A percentile compares a stretch with the other conserved stretches of the same genome.
These are phyloP conservation scores for Fusarium sarcochroum DNA, from an alignment of 2,329 filamentous ascomycete genomes.

Conservation along the genomic window DNA sequence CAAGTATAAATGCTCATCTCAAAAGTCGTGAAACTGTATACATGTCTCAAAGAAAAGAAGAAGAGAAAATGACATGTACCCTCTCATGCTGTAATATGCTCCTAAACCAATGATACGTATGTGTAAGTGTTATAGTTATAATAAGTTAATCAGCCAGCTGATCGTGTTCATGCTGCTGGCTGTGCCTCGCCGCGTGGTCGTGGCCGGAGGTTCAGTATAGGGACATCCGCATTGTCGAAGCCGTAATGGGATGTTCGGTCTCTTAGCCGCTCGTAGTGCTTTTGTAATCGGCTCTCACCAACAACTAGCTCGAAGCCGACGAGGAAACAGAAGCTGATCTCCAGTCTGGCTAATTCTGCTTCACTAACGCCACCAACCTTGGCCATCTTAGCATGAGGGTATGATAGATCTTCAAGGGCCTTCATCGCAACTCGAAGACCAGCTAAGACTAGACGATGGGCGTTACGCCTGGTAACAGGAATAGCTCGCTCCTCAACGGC, in stretches of 20 bases:
- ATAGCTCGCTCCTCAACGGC: conserved; percentile 83
- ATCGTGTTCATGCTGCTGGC: conserved; percentile 30
- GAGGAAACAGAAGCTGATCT: conserved; percentile 90
- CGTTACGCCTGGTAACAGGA: conserved; percentile 84
- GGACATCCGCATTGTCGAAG: conserved; percentile 47
- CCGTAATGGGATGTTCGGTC: conserved; percentile 48
- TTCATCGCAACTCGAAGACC: conserved; percentile 92
- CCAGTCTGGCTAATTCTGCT: conserved; percentile 83
- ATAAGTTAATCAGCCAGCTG: background rate
- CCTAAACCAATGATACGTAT: conserved; percentile 6
- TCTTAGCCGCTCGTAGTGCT: conserved; percentile 54
- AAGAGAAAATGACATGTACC: conserved; percentile 20
- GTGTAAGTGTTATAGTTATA: conserved; percentile 3
- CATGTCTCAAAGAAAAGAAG: conserved; percentile 12
- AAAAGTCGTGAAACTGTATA: conserved; percentile 13
- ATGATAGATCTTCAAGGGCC: conserved; percentile 91
- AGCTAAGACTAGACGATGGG: conserved; percentile 87
- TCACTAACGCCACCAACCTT: conserved; percentile 91
- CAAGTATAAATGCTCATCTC: conserved; percentile 24
- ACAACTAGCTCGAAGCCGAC: conserved; percentile 85
- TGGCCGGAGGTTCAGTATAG: conserved; percentile 48
- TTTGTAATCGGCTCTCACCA: conserved; percentile 50
- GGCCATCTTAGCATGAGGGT: conserved; percentile 85
- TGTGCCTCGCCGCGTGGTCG: conserved; percentile 40
- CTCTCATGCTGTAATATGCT: conserved; percentile 11